phyloP scores from a whole-genome alignment of 192 early-diverging fungal genomes.

The Coemansia guatemalensis region DNA sequence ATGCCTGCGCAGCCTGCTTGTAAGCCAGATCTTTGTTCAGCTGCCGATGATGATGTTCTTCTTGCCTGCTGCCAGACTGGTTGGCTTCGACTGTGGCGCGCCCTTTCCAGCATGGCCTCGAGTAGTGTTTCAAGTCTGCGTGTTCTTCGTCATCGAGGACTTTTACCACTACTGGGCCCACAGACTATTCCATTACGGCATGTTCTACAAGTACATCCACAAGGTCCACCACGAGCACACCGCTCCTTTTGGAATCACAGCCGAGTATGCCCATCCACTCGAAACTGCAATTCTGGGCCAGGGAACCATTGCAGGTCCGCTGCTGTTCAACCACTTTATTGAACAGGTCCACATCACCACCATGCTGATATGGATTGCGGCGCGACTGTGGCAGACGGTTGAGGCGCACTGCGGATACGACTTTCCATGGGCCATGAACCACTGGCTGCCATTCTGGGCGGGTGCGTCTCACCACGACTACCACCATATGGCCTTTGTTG shows the following conservation, averaged over 20 bases:
- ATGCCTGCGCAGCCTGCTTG: slow-evolving; percentile 58
- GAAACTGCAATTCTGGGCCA: slow-evolving; percentile 68
- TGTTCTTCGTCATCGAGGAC: slow-evolving; percentile 69
- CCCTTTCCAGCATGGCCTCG: slow-evolving; percentile 62
- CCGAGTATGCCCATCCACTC: slow-evolving; percentile 72
- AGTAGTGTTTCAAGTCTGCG: slow-evolving; percentile 53
- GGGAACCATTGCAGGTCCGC: slow-evolving; percentile 60
- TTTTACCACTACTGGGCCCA: slow-evolving; percentile 74
- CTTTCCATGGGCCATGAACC: slow-evolving; percentile 81
- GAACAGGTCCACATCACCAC: slow-evolving; percentile 67
- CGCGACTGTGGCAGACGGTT: slow-evolving; percentile 63
- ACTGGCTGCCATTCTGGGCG: slow-evolving; percentile 86
- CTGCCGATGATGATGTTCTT: slow-evolving; percentile 69
- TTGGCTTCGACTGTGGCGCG: slow-evolving; percentile 66
- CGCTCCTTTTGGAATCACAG: slow-evolving; percentile 72
- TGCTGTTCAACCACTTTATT: slow-evolving; percentile 57
- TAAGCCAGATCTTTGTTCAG: slow-evolving; percentile 65
- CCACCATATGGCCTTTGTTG: slow-evolving; percentile 67
- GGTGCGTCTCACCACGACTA: slow-evolving; percentile 75
- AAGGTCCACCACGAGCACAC: slow-evolving; percentile 77
- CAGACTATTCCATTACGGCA: slow-evolving; percentile 64
- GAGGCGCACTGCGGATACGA: slow-evolving; percentile 77
- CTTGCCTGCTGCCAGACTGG: slow-evolving; percentile 58
- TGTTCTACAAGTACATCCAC: slow-evolving; percentile 75
- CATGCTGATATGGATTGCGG: slow-evolving; percentile 68